Conservation (phyloP, 2,329 filamentous ascomycete species). For the Xylaria multiplex region DNA sequence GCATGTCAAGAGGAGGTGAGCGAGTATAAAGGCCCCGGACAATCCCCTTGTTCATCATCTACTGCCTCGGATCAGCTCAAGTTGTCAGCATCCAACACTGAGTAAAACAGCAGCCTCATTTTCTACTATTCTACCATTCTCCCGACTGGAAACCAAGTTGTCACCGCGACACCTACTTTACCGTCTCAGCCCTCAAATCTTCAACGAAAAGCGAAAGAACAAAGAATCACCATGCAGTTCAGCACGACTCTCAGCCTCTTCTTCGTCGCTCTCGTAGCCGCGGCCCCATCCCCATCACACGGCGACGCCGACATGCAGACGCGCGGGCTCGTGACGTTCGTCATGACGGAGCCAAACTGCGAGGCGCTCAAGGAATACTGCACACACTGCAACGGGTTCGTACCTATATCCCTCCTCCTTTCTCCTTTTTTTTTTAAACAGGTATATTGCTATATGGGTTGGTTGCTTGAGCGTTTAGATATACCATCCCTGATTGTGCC, state of each 20-base stretch:
- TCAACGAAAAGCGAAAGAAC: not conserved
- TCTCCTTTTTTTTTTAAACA: not conserved
- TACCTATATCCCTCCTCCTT: not conserved
- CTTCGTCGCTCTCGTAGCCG: constrained; percentile 37
- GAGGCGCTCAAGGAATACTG: constrained; percentile 41
- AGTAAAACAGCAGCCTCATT: not conserved
- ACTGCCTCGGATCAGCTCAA: not conserved
- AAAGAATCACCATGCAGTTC: constrained; percentile 36
- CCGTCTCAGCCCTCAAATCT: not conserved
- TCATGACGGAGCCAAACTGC: constrained; percentile 41
- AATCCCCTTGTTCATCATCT: not conserved
- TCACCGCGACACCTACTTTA: not conserved
- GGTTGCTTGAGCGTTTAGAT: too few relatives aligned
- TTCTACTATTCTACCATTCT: not conserved
- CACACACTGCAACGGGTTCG: constrained; percentile 38
- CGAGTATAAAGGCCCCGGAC: constrained; percentile 20
- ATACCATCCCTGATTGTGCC: not conserved
- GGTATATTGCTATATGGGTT: not conserved
- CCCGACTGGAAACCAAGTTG: not conserved
- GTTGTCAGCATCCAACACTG: not conserved
- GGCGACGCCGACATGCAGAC: not conserved
- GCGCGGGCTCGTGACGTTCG: constrained; percentile 14
- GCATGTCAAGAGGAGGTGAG: not conserved
- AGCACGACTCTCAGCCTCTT: constrained; percentile 34
- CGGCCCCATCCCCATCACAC: constrained; percentile 25